Percentiles rank a stretch among this genome's conserved stretches.
Conservation (phyloP, 2,329 filamentous ascomycete species). For the Epichloe uncinata region DNA sequence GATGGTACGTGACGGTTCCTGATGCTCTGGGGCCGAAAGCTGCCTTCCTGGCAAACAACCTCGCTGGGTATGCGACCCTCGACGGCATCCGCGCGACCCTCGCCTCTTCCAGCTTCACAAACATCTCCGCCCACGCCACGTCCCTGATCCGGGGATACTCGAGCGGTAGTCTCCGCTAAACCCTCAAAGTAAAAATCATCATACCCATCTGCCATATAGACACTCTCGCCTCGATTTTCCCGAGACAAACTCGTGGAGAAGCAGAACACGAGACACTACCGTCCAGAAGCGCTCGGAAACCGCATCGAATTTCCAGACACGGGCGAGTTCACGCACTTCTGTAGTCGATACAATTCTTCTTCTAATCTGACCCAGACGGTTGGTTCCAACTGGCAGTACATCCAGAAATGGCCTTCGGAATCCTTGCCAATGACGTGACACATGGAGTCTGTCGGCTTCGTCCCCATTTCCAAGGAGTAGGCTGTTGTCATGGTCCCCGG, state of each 20-base stretch:
- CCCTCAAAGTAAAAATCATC: too few relatives aligned
- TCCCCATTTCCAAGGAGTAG: conserved; percentile 1
- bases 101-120: conserved; percentile 13
- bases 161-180: conserved; percentile 8
- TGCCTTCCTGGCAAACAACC: conserved; percentile 26
- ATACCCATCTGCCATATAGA: too few relatives aligned
- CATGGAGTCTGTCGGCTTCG: neutral
- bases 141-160: conserved; percentile 30
- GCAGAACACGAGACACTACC: too few relatives aligned
- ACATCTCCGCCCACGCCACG: conserved; percentile 18
- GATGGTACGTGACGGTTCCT: conserved; percentile 34
- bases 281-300: too few relatives aligned
- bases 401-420: conserved; percentile 5
- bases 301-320: conserved; percentile 3
- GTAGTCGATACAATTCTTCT: conserved; percentile 6
- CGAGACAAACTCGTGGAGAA: too few relatives aligned
- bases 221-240: too few relatives aligned
- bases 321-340: conserved; percentile 6
- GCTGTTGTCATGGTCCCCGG: conserved; percentile 4
- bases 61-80: conserved; percentile 29
- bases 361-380: conserved; percentile 6
- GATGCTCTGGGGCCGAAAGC: conserved; percentile 32
- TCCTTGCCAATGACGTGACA: conserved; percentile 5
- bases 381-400: conserved; percentile 6
- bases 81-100: conserved; percentile 30